Evolutionary conservation across 2,329 filamentous ascomycete genomes (phyloP), one percentile per base, ranked within the genome.

Genomic region (Trichothecium sympodiale): DNA sequence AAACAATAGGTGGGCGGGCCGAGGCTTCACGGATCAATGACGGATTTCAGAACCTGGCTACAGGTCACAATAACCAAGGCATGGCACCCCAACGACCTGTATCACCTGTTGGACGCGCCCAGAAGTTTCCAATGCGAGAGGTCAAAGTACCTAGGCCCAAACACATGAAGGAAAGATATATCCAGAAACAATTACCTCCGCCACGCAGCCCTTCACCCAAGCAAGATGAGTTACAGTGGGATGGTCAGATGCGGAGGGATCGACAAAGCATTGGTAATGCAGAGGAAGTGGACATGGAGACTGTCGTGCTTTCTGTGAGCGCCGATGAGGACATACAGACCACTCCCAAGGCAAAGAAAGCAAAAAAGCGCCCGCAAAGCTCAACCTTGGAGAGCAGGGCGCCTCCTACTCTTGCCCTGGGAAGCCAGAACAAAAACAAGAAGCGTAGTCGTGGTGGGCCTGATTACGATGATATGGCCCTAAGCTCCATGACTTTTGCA

Each of bases 381-480:
- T 33, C 33, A 17, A 43, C 43, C 13, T 35, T 43, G 35, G 47
- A 47, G 29, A 52, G 41, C 34, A 44, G 51, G 20, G 43, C 48
- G 41, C 41, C 47, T 23, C 38, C 43, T 25, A 38, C 40, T n/a
- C 31, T 40, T 12, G 36, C 39, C 12, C 39, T 44, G 13, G 39
- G 35, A 17, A 46, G 38, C 14, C 40, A 41, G 10, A 30, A 40
- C 4, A 49, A 41, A 15, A 49, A 54, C 23, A 56, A 46, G 32
- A 67, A 64, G 37, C 65, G 69, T 25, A 59, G 62, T 12, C 61
- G 56, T 3, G 53, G 52, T 26, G 65, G 58, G 39, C 57, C 63
- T 20, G 73, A 77, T 48, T 77, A 77, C 43, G 69, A 75, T 41
- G 73, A 77, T 48, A 63, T 62, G 30, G 59, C 63, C 29, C 58